Evolutionary conservation across 768 basidiomycete genomes (phyloP).

Genomic region (Candolleomyces eurysporus): DNA sequence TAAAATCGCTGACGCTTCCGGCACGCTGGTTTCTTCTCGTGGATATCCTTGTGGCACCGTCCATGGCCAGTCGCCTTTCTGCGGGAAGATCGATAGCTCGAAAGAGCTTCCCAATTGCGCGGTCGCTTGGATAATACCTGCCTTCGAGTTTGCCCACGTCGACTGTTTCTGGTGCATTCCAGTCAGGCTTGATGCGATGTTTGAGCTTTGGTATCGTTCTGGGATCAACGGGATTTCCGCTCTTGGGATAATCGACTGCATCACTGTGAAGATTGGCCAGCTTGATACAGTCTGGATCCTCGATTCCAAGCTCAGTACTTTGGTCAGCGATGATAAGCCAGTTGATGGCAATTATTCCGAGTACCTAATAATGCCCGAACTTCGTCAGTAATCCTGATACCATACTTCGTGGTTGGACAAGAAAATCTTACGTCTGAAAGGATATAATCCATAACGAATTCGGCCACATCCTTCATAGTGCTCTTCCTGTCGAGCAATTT

Average conservation of each 20-base stretch:
- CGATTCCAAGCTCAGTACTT: conserved; percentile 36
- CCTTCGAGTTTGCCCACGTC: conserved; percentile 8
- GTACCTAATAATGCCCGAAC: conserved; percentile 33
- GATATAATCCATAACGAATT: conserved; percentile 71
- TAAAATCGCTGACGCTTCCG: background rate
- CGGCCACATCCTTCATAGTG: conserved; percentile 62
- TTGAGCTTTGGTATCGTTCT: conserved; percentile 43
- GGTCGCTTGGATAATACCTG: conserved; percentile 49
- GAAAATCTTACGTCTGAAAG: conserved; percentile 51
- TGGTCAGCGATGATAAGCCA: conserved; percentile 69
- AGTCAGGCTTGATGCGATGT: conserved; percentile 48
- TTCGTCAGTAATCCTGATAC: background rate
- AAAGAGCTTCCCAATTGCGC: conserved; percentile 62
- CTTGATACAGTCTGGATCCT: conserved; percentile 48
- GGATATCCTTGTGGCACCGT: conserved; percentile 6
- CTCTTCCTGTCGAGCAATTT: conserved; percentile 45
- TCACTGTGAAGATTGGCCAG: conserved; percentile 59
- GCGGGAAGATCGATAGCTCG: conserved; percentile 56
- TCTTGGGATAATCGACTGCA: conserved; percentile 69
- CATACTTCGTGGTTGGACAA: background rate
- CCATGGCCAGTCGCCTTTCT: conserved; percentile 11
- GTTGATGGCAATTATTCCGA: conserved; percentile 61
- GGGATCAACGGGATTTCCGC: conserved; percentile 43
- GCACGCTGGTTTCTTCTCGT: background rate
- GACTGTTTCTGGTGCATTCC: conserved; percentile 63